phyloP scores from a whole-genome alignment of 1,284 basidiomycete genomes.

The Retiboletus flavoniger region DNA sequence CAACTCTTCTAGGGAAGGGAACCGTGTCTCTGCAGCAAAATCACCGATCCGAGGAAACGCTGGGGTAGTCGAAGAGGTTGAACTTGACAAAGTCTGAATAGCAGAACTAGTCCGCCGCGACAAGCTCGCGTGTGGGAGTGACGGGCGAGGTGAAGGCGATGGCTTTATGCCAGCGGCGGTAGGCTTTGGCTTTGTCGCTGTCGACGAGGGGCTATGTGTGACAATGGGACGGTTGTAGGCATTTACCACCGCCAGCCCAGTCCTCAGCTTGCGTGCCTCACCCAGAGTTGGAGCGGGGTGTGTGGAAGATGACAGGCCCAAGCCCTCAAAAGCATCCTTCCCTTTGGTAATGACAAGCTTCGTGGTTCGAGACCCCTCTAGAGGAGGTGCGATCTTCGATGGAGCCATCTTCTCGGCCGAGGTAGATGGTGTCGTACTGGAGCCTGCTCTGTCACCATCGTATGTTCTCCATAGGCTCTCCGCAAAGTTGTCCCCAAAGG shows the following conservation, averaged over 20 bases:
- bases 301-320: conserved; percentile 52
- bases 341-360: conserved; percentile 37
- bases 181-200: conserved; percentile 33
- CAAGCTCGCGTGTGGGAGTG: conserved; percentile 19
- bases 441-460: conserved; percentile 32
- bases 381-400: conserved; percentile 28
- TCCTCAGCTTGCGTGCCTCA: conserved; percentile 69
- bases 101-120: conserved; percentile 21
- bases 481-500: conserved; percentile 56
- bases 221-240: conserved; percentile 30
- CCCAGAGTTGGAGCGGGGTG: conserved; percentile 63
- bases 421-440: conserved; percentile 22
- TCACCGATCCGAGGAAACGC: conserved; percentile 36
- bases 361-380: conserved; percentile 30
- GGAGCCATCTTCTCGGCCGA: conserved; percentile 24
- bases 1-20: conserved; percentile 76
- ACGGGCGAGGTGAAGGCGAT: conserved; percentile 52
- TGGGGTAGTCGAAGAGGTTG: conserved; percentile 24
- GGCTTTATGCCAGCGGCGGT: conserved; percentile 30
- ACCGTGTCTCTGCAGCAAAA: conserved; percentile 61
- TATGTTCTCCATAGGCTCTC: conserved; percentile 54
- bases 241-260: conserved; percentile 55
- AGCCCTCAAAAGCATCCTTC: conserved; percentile 75
- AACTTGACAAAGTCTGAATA: conserved; percentile 13
- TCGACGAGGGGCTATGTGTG: conserved; percentile 24